These are phyloP conservation scores for Eragrostis tef DNA, from an alignment of 202 grass and related monocot species.

Conservation along the genomic window DNA sequence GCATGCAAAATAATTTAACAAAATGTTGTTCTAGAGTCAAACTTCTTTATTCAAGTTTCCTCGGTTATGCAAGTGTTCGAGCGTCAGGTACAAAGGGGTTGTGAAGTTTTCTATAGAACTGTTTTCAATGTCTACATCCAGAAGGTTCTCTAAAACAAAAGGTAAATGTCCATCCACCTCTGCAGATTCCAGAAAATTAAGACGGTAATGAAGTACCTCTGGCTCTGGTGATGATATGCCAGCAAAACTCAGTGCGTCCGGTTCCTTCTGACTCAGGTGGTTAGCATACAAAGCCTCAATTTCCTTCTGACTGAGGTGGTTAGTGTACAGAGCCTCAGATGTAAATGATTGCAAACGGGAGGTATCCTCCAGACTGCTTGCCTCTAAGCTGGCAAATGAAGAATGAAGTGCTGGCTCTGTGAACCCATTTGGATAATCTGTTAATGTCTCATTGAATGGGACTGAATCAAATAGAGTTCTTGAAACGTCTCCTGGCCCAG, in stretches of 20 bases:
- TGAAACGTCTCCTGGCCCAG: constrained; percentile 54
- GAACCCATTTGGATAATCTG: constrained; percentile 44
- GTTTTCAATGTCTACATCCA: constrained; percentile 18
- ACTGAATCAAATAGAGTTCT: constrained; percentile 64
- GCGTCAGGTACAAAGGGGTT: background rate
- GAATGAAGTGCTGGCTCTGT: constrained; percentile 53
- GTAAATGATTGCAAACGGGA: constrained; percentile 52
- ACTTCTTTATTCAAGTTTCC: background rate
- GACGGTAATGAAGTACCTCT: constrained; percentile 48
- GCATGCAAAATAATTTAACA: constrained; percentile 23
- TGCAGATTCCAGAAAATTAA: constrained; percentile 11
- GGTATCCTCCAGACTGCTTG: constrained; percentile 46
- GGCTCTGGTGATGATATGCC: constrained; percentile 50
- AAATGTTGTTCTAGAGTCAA: background rate
- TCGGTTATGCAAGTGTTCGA: background rate
- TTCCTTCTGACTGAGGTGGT: constrained; percentile 53
- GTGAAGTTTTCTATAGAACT: background rate
- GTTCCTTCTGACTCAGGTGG: constrained; percentile 52
- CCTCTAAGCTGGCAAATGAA: constrained; percentile 54
- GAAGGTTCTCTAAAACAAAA: constrained; percentile 16
- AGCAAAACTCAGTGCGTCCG: constrained; percentile 40
- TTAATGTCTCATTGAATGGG: constrained; percentile 56
- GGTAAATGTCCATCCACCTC: constrained; percentile 5
- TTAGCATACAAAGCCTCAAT: constrained; percentile 56
- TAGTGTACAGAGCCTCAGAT: constrained; percentile 61